Evolutionary conservation across 1,139 yeast species (phyloP), one percentile per base, ranked within the genome.

Genomic region (Martiniozyma asiatica): DNA sequence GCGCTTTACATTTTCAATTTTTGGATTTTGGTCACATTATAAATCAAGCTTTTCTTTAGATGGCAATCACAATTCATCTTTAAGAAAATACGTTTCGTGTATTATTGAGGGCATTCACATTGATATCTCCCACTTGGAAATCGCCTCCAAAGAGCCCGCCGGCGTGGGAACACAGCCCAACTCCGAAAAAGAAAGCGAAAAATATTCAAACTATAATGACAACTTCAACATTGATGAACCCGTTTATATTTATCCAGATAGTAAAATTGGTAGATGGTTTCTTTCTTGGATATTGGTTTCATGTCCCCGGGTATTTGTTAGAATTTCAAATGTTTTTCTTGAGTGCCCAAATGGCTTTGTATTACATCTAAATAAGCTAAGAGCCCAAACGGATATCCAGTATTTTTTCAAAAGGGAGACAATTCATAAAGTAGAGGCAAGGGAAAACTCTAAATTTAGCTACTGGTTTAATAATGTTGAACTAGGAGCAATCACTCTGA

Each of bases 201-300:
- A 11, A 18, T 5, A 17, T 17, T 11, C 14, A 21, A 4, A 13
- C 17, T 17, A n/a, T 35, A 4, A 15, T 10, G 2, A 12, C 35
- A 6, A 16, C 0, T 37, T 41, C 25, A 45, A 49, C 20, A 43
- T 48, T 2, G 36, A 45, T 7, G 36, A 35, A 1, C 49, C 53
- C 2, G 34, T 53, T 5, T 31, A 38, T n/a, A 37, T 55, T 0
- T 46, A 41, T 13, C 41, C 50, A 0, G 24, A 41, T 6, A 42
- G 44, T 10, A 21, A 13, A 1, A 20, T 30, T n/a, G 5, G 40
- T 6, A 43, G 38, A 15, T 24, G 35, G 10, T 11, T 50, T 2
- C 11, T 27, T 2, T 32, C 28, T 9, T 34, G 40, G 18, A 9
- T 38, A 5, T 26, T 39, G n/a, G 19, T 28, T 4, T 31, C 29